Conservation (phyloP, 768 basidiomycete species). For the Boletus rubropictus region DNA sequence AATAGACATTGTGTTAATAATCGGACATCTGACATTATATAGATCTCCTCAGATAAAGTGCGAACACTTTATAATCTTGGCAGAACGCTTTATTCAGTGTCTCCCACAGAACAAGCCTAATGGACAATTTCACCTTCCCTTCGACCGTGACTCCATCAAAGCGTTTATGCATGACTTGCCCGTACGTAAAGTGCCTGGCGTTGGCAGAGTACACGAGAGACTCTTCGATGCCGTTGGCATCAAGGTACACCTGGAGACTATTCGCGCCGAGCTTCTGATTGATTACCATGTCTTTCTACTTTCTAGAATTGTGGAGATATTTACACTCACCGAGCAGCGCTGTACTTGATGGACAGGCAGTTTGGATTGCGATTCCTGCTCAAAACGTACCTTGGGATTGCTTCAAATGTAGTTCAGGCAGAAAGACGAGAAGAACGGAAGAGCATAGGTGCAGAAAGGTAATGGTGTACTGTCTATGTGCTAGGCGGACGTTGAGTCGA, state of each 20-base stretch:
- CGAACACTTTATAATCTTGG: constrained; percentile 1
- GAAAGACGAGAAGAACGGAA: constrained; percentile 77
- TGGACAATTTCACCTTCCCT: constrained; percentile 78
- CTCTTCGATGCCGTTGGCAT: constrained; percentile 83
- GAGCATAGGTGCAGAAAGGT: constrained; percentile 91
- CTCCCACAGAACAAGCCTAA: constrained; percentile 80
- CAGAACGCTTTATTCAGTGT: neutral
- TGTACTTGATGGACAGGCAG: constrained; percentile 83
- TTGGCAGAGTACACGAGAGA: constrained; percentile 87
- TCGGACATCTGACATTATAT: constrained; percentile 1
- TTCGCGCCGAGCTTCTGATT: neutral
- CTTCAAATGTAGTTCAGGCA: constrained; percentile 76
- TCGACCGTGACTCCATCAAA: constrained; percentile 56
- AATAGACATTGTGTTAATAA: constrained; percentile 11
- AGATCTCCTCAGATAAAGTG: constrained; percentile 94
- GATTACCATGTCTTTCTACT: neutral
- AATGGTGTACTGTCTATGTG: neutral
- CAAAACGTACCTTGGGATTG: constrained; percentile 78
- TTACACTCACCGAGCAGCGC: constrained; percentile 60
- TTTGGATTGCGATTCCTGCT: constrained; percentile 76
- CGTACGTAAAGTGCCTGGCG: constrained; percentile 83
- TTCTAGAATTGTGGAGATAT: constrained; percentile 86
- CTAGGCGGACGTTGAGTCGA: neutral
- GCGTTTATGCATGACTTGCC: constrained; percentile 77
- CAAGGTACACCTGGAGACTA: constrained; percentile 39